phyloP scores from a whole-genome alignment of 352 stramenopile genomes.

The Phytopythium aichiense region DNA sequence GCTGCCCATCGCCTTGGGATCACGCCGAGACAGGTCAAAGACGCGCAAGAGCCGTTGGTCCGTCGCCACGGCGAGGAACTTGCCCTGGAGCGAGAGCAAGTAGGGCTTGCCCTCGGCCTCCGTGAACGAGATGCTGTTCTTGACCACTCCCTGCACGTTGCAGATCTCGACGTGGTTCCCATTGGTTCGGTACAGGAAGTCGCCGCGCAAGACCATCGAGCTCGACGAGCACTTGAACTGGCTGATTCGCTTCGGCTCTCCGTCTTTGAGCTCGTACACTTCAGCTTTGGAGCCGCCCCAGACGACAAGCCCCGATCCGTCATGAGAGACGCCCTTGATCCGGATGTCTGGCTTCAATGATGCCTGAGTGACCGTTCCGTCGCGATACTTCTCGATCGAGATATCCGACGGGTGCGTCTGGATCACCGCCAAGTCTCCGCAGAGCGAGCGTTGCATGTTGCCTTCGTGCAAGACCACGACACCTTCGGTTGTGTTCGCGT shows the following conservation, averaged over 20 bases:
- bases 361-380: constrained; percentile 64
- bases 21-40: constrained; percentile 80
- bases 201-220: constrained; percentile 72
- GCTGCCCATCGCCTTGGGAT: constrained; percentile 85
- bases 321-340: constrained; percentile 86
- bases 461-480: constrained; percentile 83
- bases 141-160: constrained; percentile 85
- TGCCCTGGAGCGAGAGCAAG: constrained; percentile 85
- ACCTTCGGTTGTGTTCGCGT: constrained; percentile 64
- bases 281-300: constrained; percentile 86
- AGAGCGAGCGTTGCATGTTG: constrained; percentile 78
- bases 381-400: constrained; percentile 75
- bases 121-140: constrained; percentile 88
- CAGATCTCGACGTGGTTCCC: constrained; percentile 87
- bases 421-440: constrained; percentile 81
- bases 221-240: constrained; percentile 76
- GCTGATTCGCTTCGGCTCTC: constrained; percentile 43
- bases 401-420: constrained; percentile 68
- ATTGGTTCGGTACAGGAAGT: constrained; percentile 85
- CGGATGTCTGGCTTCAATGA: constrained; percentile 58
- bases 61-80: constrained; percentile 89
- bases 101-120: constrained; percentile 83
- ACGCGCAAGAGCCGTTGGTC: constrained; percentile 82
- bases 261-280: constrained; percentile 84
- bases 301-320: constrained; percentile 65